These are phyloP conservation scores for Fusarium sp. DNA, from an alignment of 2,329 filamentous ascomycete genomes.

Conservation along the genomic window DNA sequence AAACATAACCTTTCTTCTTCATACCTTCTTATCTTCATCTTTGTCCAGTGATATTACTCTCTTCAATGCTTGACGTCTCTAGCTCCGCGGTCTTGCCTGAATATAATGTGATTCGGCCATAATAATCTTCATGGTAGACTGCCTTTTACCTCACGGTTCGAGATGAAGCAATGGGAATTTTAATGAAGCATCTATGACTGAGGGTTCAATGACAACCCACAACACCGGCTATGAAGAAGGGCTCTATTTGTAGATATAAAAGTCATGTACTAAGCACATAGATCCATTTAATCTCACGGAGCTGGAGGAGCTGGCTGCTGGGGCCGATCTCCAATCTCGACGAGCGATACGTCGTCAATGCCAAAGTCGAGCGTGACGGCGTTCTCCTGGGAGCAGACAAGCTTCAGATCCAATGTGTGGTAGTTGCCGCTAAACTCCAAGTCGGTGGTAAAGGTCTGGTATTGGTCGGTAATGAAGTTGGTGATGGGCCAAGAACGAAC, in stretches of 20 bases:
- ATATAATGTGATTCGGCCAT: no score
- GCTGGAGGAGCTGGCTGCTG: background rate
- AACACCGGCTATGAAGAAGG: no score
- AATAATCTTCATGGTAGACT: no score
- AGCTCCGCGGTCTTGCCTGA: no score
- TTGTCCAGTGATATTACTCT: no score
- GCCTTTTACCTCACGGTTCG: no score
- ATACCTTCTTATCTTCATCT: no score
- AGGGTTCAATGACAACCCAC: no score
- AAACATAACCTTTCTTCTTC: no score
- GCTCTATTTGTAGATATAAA: background rate
- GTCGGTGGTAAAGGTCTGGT: background rate
- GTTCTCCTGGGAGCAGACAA: background rate
- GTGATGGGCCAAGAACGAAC: background rate
- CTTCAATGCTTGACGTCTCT: no score
- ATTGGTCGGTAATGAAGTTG: background rate
- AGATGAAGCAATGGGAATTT: background rate
- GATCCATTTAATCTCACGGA: no score
- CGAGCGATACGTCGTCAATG: conserved; percentile 11
- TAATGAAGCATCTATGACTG: background rate
- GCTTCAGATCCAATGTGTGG: conserved; percentile 4
- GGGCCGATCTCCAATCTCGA: background rate
- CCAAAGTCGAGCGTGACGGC: conserved; percentile 5
- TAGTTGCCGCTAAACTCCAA: background rate
- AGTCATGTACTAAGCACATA: background rate